These are phyloP conservation scores for Crassisporium funariophilum DNA, from an alignment of 768 basidiomycete species.

Conservation along the genomic window DNA sequence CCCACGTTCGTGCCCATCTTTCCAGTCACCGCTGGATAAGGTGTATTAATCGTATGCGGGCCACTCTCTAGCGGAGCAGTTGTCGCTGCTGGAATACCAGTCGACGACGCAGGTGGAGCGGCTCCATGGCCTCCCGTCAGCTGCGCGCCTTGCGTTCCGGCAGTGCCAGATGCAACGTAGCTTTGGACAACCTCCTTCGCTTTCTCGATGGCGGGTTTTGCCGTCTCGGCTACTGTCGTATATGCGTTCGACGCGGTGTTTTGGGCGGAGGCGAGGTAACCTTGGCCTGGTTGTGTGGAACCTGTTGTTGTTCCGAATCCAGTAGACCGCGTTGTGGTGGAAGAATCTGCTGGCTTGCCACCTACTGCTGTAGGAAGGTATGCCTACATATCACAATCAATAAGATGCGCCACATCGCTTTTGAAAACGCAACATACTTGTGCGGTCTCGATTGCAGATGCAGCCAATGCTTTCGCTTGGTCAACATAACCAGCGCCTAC, in stretches of 20 bases:
- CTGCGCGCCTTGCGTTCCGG: slow-evolving; percentile 17
- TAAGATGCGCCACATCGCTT: not conserved
- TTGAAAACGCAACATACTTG: slow-evolving; percentile 21
- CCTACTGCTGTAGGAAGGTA: slow-evolving; percentile 31
- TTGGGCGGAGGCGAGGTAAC: slow-evolving; percentile 33
- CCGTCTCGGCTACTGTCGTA: slow-evolving; percentile 31
- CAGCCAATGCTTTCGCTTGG: slow-evolving; percentile 52
- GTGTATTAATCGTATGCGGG: slow-evolving; percentile 29
- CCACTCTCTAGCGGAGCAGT: slow-evolving; percentile 45
- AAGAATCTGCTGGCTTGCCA: slow-evolving; percentile 19
- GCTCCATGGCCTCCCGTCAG: too few relatives aligned
- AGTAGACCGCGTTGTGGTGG: slow-evolving; percentile 15
- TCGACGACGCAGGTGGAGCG: slow-evolving; percentile 13
- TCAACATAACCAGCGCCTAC: slow-evolving; percentile 52
- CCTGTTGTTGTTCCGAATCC: too few relatives aligned
- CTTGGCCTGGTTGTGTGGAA: too few relatives aligned
- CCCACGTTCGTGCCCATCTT: slow-evolving; percentile 22
- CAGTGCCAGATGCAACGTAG: slow-evolving; percentile 20
- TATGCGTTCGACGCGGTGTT: slow-evolving; percentile 31
- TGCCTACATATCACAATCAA: slow-evolving; percentile 15
- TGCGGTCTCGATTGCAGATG: slow-evolving; percentile 23
- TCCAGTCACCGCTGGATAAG: slow-evolving; percentile 29
- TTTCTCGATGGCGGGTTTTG: slow-evolving; percentile 43
- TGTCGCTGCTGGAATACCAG: slow-evolving; percentile 36
- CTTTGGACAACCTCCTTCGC: slow-evolving; percentile 39